Conservation (phyloP, 306 rosid species). For the Carpinus fangiana region DNA sequence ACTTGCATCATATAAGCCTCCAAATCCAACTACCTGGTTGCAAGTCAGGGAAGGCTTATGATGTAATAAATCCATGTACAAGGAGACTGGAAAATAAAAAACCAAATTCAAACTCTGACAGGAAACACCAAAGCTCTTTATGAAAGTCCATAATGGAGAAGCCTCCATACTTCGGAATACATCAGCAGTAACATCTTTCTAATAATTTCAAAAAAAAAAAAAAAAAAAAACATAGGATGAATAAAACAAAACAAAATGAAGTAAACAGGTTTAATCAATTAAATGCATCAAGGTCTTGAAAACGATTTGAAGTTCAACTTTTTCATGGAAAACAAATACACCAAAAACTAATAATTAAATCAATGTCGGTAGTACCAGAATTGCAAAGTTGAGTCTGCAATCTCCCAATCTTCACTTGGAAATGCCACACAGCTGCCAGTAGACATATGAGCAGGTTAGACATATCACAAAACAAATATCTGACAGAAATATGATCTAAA, state of each 20-base stretch:
- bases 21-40: neutral
- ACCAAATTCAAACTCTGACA: neutral
- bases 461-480: neutral
- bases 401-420: constrained; percentile 97
- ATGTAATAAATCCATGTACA: neutral
- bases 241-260: neutral
- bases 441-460: constrained; percentile 27
- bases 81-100: neutral
- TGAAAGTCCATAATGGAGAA: neutral
- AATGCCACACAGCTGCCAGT: constrained; percentile 86
- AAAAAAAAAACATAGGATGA: neutral
- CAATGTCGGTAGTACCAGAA: constrained; percentile 65
- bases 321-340: neutral
- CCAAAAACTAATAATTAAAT: constrained; percentile 19
- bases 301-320: neutral
- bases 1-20: neutral
- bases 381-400: constrained; percentile 88
- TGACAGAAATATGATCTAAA: neutral
- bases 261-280: neutral
- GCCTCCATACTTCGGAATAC: neutral
- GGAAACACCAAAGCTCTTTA: neutral
- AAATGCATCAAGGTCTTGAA: neutral
- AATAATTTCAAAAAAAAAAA: neutral
- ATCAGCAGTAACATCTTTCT: neutral
- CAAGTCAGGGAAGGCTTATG: neutral